Percentiles rank a stretch among this genome's conserved stretches.
Conservation (phyloP, 2,329 filamentous ascomycete genomes). For the Pseudogymnoascus sp. region DNA sequence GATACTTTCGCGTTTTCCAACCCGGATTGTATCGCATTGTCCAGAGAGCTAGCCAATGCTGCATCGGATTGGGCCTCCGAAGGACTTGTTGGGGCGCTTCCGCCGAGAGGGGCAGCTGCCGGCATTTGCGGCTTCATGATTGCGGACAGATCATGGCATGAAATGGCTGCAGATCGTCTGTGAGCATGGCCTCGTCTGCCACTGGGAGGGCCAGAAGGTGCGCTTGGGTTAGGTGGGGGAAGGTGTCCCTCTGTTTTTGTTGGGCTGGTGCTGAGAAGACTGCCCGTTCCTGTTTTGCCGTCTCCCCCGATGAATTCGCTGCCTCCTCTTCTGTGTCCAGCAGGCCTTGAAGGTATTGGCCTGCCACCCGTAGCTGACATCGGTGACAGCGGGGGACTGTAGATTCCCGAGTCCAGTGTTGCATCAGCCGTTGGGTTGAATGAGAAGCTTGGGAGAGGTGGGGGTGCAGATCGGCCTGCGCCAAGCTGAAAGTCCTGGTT, state of each 20-base stretch:
- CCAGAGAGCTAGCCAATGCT: constrained; percentile 16
- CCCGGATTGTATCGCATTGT: constrained; percentile 17
- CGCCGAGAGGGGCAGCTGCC: constrained; percentile 17
- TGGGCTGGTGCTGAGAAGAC: constrained; percentile 31
- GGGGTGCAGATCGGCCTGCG: constrained; percentile 16
- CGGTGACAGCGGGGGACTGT: constrained; percentile 49
- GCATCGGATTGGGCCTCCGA: constrained; percentile 30
- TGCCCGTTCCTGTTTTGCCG: constrained; percentile 33
- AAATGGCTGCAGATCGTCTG: constrained; percentile 66
- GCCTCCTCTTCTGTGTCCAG: constrained; percentile 64
- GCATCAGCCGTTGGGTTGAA: constrained; percentile 24
- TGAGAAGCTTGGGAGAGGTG: constrained; percentile 27
- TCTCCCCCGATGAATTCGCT: constrained; percentile 84
- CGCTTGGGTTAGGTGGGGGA: constrained; percentile 42
- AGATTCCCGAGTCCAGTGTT: constrained; percentile 30
- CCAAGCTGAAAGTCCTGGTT: constrained; percentile 17
- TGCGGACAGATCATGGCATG: constrained; percentile 68
- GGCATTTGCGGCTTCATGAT: constrained; percentile 44
- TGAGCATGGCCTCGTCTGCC: constrained; percentile 66
- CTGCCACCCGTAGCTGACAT: constrained; percentile 28
- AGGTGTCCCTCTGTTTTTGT: constrained; percentile 55
- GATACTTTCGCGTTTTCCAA: constrained; percentile 9
- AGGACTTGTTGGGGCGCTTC: constrained; percentile 35
- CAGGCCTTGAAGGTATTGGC: constrained; percentile 42
- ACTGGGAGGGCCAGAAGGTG: constrained; percentile 35